Percentiles rank a stretch among this genome's conserved stretches.
Conservation (phyloP, 805 yeast genomes). For the Candida verbasci region DNA sequence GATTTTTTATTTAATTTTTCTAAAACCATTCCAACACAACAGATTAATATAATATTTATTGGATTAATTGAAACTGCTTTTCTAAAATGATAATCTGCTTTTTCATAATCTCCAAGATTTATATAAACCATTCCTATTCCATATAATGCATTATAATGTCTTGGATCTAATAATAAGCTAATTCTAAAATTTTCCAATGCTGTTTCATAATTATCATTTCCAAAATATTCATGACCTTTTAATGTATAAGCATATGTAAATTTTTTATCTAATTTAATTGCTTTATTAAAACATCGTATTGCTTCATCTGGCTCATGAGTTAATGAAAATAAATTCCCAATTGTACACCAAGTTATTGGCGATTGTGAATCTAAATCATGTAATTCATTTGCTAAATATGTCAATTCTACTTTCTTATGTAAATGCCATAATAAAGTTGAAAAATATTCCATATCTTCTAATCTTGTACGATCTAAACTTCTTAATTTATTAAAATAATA, state of each 20-base stretch:
- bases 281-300: constrained; percentile 77
- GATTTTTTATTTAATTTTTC: constrained; percentile 68
- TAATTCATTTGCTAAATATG: constrained; percentile 79
- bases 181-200: constrained; percentile 80
- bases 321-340: constrained; percentile 85
- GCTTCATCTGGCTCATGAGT: constrained; percentile 87
- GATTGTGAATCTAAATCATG: constrained; percentile 58
- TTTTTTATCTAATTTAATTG: constrained; percentile 60
- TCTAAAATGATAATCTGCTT: constrained; percentile 82
- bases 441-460: constrained; percentile 85
- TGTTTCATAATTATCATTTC: constrained; percentile 85
- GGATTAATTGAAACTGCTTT: constrained; percentile 89
- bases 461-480: constrained; percentile 67
- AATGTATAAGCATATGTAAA: constrained; percentile 89
- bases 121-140: constrained; percentile 94
- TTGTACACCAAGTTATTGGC: constrained; percentile 86
- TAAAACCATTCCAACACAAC: constrained; percentile 91
- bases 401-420: constrained; percentile 71
- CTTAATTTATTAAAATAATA: constrained; percentile 59
- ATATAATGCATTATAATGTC: constrained; percentile 91
- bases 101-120: constrained; percentile 76
- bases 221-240: constrained; percentile 87
- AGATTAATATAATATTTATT: constrained; percentile 78
- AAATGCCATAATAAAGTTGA: constrained; percentile 93
- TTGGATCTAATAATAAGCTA: constrained; percentile 70